Conservation (phyloP, 2,329 filamentous ascomycete genomes). For the Neonectria coccinea region DNA sequence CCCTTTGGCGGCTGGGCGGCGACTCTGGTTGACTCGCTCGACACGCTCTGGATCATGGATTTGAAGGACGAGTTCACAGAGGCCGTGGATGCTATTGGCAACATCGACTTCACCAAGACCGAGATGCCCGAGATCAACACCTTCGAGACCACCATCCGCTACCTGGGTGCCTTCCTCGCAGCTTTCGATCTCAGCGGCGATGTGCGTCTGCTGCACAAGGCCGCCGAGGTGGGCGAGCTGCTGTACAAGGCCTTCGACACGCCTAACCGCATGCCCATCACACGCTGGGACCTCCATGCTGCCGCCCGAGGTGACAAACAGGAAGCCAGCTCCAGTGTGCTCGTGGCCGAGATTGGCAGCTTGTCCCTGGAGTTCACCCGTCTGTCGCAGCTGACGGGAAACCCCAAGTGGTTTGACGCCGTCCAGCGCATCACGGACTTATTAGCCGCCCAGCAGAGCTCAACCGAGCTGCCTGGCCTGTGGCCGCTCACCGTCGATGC, state of each 20-base stretch:
- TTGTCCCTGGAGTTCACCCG: slow-evolving; percentile 79
- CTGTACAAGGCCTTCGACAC: slow-evolving; percentile 77
- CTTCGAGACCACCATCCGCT: slow-evolving; percentile 79
- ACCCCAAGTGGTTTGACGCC: slow-evolving; percentile 80
- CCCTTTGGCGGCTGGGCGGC: slow-evolving; percentile 76
- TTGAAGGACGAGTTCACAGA: slow-evolving; percentile 73
- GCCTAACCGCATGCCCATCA: slow-evolving; percentile 72
- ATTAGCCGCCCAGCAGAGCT: slow-evolving; percentile 72
- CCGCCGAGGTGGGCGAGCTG: slow-evolving; percentile 71
- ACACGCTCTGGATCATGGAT: slow-evolving; percentile 81
- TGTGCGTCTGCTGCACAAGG: slow-evolving; percentile 69
- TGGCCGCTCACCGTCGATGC: slow-evolving; percentile 66
- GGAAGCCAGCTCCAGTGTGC: slow-evolving; percentile 52
- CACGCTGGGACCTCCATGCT: slow-evolving; percentile 59
- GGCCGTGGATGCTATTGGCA: slow-evolving; percentile 68
- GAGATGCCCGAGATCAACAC: slow-evolving; percentile 65
- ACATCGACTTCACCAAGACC: slow-evolving; percentile 71
- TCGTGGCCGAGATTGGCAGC: slow-evolving; percentile 67
- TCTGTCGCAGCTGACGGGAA: slow-evolving; percentile 77
- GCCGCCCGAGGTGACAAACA: slow-evolving; percentile 49
- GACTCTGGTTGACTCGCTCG: slow-evolving; percentile 74
- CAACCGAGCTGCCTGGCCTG: slow-evolving; percentile 76
- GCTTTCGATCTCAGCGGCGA: slow-evolving; percentile 75
- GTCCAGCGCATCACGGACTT: slow-evolving; percentile 75
- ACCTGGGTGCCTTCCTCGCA: slow-evolving; percentile 76